Conservation (phyloP, 139 green algal species). For the Picochlorum sp. region DNA sequence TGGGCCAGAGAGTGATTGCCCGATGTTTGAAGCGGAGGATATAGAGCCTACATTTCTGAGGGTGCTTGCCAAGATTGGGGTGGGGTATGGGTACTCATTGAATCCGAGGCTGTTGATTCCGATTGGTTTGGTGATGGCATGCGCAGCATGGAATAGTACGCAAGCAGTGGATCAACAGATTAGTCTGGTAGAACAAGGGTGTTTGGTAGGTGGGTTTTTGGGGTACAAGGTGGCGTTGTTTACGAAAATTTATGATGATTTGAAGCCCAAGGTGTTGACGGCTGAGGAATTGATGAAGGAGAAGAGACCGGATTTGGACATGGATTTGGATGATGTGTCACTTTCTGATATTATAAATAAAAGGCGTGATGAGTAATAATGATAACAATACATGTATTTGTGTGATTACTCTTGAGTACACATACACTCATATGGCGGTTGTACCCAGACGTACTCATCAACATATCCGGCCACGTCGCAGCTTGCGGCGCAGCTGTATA, state of each 20-base stretch:
- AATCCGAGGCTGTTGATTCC: conserved; percentile 52
- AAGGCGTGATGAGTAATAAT: too few relatives aligned
- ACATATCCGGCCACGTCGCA: conserved; percentile 35
- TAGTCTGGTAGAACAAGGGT: conserved; percentile 33
- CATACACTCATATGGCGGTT: conserved; percentile 7
- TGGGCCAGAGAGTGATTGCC: conserved; percentile 28
- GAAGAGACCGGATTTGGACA: conserved; percentile 5
- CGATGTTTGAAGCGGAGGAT: conserved; percentile 41
- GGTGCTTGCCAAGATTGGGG: conserved; percentile 33
- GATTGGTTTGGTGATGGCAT: conserved; percentile 23
- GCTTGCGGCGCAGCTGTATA: conserved; percentile 57
- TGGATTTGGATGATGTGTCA: conserved; percentile 20
- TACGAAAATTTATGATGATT: conserved; percentile 48
- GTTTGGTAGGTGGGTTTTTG: conserved; percentile 51
- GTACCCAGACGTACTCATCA: conserved; percentile 43
- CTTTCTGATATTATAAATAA: too few relatives aligned
- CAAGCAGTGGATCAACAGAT: neutral
- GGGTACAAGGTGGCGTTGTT: conserved; percentile 56
- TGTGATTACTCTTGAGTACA: neutral
- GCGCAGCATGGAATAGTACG: conserved; percentile 17
- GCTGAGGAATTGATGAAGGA: conserved; percentile 16
- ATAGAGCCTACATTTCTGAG: conserved; percentile 31
- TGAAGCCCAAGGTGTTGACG: conserved; percentile 38
- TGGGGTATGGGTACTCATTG: conserved; percentile 40
- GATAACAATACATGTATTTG: neutral